Conservation (phyloP, 208 protist species). For the Leishmania aethiopica region DNA sequence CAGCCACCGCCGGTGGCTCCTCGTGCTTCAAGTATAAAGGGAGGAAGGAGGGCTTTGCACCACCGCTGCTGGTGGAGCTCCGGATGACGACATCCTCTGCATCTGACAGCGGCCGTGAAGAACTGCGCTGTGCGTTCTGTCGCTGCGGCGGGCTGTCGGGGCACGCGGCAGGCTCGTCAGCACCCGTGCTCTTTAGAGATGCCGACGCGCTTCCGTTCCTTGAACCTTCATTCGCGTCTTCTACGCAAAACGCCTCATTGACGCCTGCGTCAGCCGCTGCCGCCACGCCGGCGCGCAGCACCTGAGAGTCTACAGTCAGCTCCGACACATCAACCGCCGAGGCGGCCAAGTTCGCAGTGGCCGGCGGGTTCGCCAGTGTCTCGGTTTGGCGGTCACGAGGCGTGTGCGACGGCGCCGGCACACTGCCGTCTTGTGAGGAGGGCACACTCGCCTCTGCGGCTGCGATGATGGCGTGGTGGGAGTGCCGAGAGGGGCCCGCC, state of each 20-base stretch:
- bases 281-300: conserved; percentile 10
- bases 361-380: background rate
- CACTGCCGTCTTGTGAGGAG: background rate
- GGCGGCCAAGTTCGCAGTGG: background rate
- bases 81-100: conserved; percentile 23
- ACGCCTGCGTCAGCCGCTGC: conserved; percentile 2
- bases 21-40: background rate
- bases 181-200: background rate
- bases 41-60: background rate
- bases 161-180: conserved; percentile 9
- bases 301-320: conserved; percentile 39
- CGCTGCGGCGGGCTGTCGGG: conserved; percentile 28
- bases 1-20: background rate
- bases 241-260: background rate
- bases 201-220: background rate
- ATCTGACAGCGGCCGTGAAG: background rate
- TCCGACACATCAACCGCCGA: conserved; percentile 69
- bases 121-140: background rate
- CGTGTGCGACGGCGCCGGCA: background rate
- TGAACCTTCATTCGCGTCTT: background rate
- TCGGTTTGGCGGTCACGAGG: background rate
- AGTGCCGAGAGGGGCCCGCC: background rate
- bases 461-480: background rate
- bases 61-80: conserved; percentile 10
- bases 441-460: background rate